Evolutionary conservation across 768 basidiomycete species (phyloP).

Genomic region (Auricularia cornea): DNA sequence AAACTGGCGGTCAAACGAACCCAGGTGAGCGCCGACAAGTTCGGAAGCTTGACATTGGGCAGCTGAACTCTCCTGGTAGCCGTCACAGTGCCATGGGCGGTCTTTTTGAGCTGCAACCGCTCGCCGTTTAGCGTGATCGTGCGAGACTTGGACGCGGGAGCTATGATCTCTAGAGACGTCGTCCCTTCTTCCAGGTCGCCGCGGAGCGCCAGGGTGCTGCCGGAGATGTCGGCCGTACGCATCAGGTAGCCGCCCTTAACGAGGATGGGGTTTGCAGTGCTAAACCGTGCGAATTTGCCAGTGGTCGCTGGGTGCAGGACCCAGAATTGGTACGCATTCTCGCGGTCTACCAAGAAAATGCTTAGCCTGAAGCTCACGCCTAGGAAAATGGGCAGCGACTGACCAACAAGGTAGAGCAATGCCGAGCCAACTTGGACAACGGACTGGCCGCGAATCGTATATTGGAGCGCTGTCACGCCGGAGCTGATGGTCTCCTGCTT

Average conservation of each 20-base stretch:
- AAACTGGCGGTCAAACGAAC: not conserved
- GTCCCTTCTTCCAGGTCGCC: constrained; percentile 45
- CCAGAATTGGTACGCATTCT: not conserved
- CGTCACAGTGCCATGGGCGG: constrained; percentile 16
- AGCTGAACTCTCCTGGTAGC: constrained; percentile 16
- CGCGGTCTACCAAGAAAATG: too few relatives aligned
- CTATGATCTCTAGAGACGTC: constrained; percentile 36
- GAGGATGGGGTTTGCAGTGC: constrained; percentile 16
- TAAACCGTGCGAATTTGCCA: not conserved
- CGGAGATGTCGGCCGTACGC: constrained; percentile 17
- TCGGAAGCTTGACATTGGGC: constrained; percentile 25
- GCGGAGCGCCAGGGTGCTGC: constrained; percentile 12
- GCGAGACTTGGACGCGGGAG: constrained; percentile 26
- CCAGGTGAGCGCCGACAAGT: constrained; percentile 11
- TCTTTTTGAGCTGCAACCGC: constrained; percentile 17
- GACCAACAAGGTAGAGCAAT: not conserved
- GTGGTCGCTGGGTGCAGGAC: not conserved
- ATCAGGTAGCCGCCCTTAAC: constrained; percentile 25
- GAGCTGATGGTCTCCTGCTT: not conserved
- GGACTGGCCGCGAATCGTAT: not conserved
- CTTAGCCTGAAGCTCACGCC: too few relatives aligned
- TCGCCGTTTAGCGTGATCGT: constrained; percentile 36
- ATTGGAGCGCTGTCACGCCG: not conserved
- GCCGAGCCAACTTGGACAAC: not conserved
- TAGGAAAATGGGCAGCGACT: not conserved